A percentile compares a stretch with the other conserved stretches of the same genome.
These are phyloP conservation scores for Metrosideros polymorpha DNA, from an alignment of 441 rosid species.

Conservation along the genomic window DNA sequence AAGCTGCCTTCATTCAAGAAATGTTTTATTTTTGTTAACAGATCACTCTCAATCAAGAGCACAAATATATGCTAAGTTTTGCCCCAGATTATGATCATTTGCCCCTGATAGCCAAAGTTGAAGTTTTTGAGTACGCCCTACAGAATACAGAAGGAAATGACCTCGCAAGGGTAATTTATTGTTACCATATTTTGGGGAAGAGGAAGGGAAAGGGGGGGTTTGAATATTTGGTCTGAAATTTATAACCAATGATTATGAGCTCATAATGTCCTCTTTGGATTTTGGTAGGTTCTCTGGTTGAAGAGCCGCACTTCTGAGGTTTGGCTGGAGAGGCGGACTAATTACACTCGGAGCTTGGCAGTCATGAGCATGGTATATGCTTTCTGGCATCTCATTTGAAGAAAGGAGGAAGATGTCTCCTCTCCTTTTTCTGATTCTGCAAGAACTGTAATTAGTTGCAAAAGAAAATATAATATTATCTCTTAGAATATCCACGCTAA, in stretches of 20 bases:
- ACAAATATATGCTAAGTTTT: constrained; percentile 83
- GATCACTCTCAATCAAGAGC: constrained; percentile 93
- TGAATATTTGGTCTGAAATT: neutral
- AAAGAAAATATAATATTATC: neutral
- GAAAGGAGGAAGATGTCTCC: neutral
- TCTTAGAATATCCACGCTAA: neutral
- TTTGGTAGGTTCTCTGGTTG: constrained; percentile 91
- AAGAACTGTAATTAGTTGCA: neutral
- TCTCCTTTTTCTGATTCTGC: neutral
- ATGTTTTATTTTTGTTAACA: constrained; percentile 26
- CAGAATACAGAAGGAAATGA: constrained; percentile 96
- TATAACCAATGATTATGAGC: neutral
- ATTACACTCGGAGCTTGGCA: constrained; percentile 95
- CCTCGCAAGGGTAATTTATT: constrained; percentile 60
- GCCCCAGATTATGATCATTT: constrained; percentile 95
- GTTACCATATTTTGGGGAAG: neutral
- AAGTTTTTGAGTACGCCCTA: constrained; percentile 89
- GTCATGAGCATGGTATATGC: constrained; percentile 97
- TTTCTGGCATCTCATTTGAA: neutral
- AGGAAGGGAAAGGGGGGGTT: neutral
- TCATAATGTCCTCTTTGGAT: constrained; percentile 6
- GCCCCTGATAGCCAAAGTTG: constrained; percentile 92
- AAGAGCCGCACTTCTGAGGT: constrained; percentile 98
- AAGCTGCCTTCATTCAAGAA: neutral
- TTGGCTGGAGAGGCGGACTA: constrained; percentile 98